phyloP scores from a whole-genome alignment of 345 rosid genomes.

The Corchorus olitorius region DNA sequence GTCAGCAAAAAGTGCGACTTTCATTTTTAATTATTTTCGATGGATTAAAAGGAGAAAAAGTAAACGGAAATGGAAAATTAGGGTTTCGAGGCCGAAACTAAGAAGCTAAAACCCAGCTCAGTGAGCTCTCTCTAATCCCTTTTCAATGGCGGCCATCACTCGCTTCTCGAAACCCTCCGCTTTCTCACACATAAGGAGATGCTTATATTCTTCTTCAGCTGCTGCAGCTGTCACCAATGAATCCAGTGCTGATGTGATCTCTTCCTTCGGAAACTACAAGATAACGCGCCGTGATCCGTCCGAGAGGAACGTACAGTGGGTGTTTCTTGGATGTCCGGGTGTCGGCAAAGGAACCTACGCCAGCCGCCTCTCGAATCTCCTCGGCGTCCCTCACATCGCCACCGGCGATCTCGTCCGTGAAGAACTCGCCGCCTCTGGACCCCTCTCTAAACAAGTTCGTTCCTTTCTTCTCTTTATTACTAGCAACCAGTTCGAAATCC shows the following conservation, averaged over 20 bases:
- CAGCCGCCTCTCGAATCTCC: conserved; percentile 77
- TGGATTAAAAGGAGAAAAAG: not conserved
- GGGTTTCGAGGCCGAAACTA: not conserved
- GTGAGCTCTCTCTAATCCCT: conserved; percentile 14
- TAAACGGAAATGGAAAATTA: not conserved
- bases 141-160: conserved; percentile 50
- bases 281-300: conserved; percentile 41
- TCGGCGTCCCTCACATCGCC: conserved; percentile 93
- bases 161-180: conserved; percentile 48
- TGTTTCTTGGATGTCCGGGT: conserved; percentile 90
- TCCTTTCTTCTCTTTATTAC: not conserved
- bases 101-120: not conserved
- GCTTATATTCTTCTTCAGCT: conserved; percentile 29
- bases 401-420: conserved; percentile 97
- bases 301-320: conserved; percentile 85
- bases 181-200: conserved; percentile 26
- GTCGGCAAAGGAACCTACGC: conserved; percentile 99
- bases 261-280: conserved; percentile 30
- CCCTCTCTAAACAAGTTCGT: conserved; percentile 69
- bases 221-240: conserved; percentile 17
- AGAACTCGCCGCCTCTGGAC: conserved; percentile 75
- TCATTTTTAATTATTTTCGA: not conserved
- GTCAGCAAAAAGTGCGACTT: conserved; percentile 14
- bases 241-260: conserved; percentile 17
- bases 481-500: not conserved